phyloP scores from a whole-genome alignment of 176 grass and related monocot genomes.

The Neostapfia colusana region DNA sequence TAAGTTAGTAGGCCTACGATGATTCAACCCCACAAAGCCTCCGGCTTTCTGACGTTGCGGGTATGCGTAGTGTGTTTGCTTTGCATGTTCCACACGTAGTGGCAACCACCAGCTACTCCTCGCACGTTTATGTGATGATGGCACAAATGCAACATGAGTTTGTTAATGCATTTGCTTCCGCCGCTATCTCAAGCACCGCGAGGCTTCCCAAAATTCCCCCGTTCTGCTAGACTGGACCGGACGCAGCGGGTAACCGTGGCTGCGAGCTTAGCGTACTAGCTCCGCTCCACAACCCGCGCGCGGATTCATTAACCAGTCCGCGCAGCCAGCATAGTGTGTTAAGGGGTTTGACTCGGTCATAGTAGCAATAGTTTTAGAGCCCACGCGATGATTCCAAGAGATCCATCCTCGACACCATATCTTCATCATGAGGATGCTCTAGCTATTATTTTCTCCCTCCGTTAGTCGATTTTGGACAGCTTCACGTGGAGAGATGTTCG shows the following conservation, averaged over 20 bases:
- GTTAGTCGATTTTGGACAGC: conserved; percentile 26
- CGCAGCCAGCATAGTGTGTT: conserved; percentile 1
- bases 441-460: background rate
- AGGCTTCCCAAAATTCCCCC: conserved; percentile 1
- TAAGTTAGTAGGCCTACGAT: too few species aligned
- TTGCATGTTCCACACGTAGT: conserved; percentile 19
- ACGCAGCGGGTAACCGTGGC: too few species aligned
- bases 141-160: too few species aligned
- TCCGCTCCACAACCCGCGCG: background rate
- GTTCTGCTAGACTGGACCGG: too few species aligned
- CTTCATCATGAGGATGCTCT: background rate
- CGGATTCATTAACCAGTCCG: background rate
- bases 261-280: too few species aligned
- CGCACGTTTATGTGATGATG: conserved; percentile 1
- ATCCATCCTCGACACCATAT: conserved; percentile 29
- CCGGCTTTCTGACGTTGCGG: background rate
- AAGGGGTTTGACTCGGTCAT: conserved; percentile 11
- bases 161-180: too few species aligned
- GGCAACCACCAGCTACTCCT: background rate
- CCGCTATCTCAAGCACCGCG: too few species aligned
- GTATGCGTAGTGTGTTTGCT: background rate
- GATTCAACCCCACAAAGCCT: too few species aligned
- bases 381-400: conserved; percentile 23
- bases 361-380: background rate
- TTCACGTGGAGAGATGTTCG: background rate